A percentile compares a stretch with the other conserved stretches of the same genome.
Evolutionary conservation across 116 monocot genomes (phyloP).

Genomic region (Thalassia testudinum): DNA sequence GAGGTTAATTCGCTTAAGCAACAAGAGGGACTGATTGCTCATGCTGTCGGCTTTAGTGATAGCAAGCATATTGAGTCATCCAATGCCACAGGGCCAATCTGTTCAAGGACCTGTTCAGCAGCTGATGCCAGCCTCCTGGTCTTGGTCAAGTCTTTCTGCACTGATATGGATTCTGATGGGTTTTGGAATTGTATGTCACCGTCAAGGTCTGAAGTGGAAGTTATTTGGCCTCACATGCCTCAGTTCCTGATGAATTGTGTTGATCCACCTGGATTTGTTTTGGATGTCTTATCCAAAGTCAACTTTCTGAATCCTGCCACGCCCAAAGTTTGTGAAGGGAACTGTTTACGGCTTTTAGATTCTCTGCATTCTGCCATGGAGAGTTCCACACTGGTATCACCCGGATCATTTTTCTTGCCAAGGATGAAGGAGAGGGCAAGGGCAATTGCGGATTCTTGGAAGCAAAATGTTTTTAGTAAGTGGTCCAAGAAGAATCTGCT

Average conservation of each 20-base stretch:
- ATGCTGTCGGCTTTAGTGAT: too few relatives aligned
- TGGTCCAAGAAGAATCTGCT: background rate
- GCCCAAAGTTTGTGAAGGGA: constrained; percentile 46
- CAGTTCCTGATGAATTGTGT: constrained; percentile 23
- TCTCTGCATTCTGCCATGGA: constrained; percentile 33
- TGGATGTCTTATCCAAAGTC: constrained; percentile 41
- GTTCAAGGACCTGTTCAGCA: too few relatives aligned
- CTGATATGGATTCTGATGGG: too few relatives aligned
- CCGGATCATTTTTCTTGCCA: constrained; percentile 34
- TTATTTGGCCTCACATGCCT: constrained; percentile 16
- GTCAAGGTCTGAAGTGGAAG: too few relatives aligned
- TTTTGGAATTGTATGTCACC: too few relatives aligned
- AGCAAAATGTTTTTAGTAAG: constrained; percentile 30
- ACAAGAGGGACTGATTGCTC: too few relatives aligned
- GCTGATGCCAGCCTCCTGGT: too few relatives aligned
- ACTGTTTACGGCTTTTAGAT: constrained; percentile 48
- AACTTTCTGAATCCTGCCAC: constrained; percentile 11
- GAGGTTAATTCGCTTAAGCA: too few relatives aligned
- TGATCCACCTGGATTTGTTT: constrained; percentile 46
- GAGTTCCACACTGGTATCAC: constrained; percentile 14
- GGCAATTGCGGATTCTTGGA: constrained; percentile 55
- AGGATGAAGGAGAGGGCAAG: constrained; percentile 29
- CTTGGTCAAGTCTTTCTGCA: too few relatives aligned
- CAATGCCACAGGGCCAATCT: too few relatives aligned
- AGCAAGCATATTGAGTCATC: too few relatives aligned